Evolutionary conservation across 208 protist genomes (phyloP).

Genomic region (Leishmania mexicana): DNA sequence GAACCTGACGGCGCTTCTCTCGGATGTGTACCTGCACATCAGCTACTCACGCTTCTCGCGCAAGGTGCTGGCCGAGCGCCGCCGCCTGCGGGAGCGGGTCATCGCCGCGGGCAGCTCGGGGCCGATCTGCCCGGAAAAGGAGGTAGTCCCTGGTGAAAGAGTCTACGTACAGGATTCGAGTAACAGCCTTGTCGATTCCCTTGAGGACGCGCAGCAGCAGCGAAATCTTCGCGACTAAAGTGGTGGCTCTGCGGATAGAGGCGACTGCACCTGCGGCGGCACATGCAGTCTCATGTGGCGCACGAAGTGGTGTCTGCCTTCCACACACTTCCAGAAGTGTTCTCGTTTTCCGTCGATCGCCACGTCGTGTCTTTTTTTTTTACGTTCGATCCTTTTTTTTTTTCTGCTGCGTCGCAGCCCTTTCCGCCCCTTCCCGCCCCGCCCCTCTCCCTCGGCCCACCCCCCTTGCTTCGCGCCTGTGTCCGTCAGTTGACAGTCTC

Average conservation of each 20-base stretch:
- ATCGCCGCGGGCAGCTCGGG: slow-evolving; percentile 3
- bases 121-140: slow-evolving; percentile 6
- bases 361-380: not conserved
- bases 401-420: not conserved
- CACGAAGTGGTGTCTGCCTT: not conserved
- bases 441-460: not conserved
- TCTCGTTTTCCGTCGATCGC: not conserved
- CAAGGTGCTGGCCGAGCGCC: slow-evolving; percentile 49
- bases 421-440: not conserved
- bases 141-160: not conserved
- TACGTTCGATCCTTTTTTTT: not conserved
- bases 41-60: slow-evolving; percentile 35
- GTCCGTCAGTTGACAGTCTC: not conserved
- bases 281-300: too few relatives aligned
- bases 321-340: not conserved
- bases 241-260: not conserved
- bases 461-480: not conserved
- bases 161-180: not conserved
- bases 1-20: slow-evolving; percentile 37
- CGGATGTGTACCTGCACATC: slow-evolving; percentile 49
- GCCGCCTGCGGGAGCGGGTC: slow-evolving; percentile 27
- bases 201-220: not conserved
- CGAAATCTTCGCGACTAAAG: not conserved
- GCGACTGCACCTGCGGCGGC: not conserved
- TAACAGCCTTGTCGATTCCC: not conserved